Conservation (phyloP, 2,329 filamentous ascomycete genomes). For the Aspergillus aculeatus region DNA sequence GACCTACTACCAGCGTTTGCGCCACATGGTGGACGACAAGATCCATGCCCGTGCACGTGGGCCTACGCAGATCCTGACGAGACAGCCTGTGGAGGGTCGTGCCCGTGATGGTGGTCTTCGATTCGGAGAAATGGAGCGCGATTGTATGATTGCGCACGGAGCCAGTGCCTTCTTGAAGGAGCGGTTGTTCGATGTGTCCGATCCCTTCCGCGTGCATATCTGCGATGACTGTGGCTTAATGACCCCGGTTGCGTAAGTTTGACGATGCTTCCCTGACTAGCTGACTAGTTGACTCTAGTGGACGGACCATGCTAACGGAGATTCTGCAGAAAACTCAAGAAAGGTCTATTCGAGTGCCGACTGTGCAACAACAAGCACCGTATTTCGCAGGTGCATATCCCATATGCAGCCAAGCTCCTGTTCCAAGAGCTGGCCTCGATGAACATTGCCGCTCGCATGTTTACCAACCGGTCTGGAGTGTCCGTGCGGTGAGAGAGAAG, state of each 20-base stretch:
- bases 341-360: conserved; percentile 93
- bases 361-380: conserved; percentile 99
- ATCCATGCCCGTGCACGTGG: conserved; percentile 98
- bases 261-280: conserved; percentile 5
- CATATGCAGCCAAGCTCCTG: conserved; percentile 93
- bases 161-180: conserved; percentile 97
- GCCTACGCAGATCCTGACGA: conserved; percentile 93
- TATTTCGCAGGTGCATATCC: conserved; percentile 96
- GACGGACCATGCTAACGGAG: conserved; percentile 22
- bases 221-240: conserved; percentile 98
- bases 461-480: conserved; percentile 64
- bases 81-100: conserved; percentile 97
- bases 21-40: conserved; percentile 99
- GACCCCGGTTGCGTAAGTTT: conserved; percentile 95
- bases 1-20: conserved; percentile 96
- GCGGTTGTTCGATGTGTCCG: conserved; percentile 92
- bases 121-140: conserved; percentile 99
- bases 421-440: conserved; percentile 98
- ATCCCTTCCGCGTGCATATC: conserved; percentile 96
- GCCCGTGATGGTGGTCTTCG: conserved; percentile 95
- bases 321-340: conserved; percentile 74
- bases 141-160: conserved; percentile 99
- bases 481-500: conserved; percentile 37
- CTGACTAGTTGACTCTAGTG: conserved; percentile 14
- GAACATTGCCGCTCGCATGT: conserved; percentile 98